Base-by-base conservation (phyloP, 2,329 filamentous ascomycete genomes). In the Pseudohalonectria lignicola region DNA sequence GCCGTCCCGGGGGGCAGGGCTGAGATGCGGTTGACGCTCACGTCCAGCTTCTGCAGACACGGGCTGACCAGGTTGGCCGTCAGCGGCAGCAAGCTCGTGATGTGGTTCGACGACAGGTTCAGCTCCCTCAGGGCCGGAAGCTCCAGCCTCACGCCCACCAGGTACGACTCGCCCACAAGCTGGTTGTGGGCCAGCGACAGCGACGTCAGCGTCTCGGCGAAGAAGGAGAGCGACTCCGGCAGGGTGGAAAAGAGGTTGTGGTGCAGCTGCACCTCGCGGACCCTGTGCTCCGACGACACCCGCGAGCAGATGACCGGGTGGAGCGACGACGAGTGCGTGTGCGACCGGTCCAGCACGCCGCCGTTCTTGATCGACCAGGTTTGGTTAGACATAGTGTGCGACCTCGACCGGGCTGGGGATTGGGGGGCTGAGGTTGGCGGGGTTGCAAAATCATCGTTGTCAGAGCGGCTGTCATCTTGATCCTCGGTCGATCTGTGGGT, bases 11-110 rank as follows among this genome's bases (percentile, higher is more conserved):
- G 47, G 0, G 88, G 85, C 0, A 95, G 65, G 1, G 71, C 70
- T 1, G 76, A 72, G 21, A 96, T 62, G n/a, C 82, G 78, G 54
- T 96, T 96, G 45, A 82, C 74, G 18, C 82, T 86, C 7, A 93
- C 68, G 52, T 96, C 85, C 2, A 95, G 67, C 47, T 82, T 82
- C 39, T 81, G 75, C 6, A 96, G 69, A 6, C 62, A 66, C 0
- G 87, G 86, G 0, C 88, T 86, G n/a, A 71, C 67, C 5, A 96
- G 69, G 45, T 76, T 64, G 5, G 66, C 60, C 3, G 76, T 69
- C 13, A 96, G 61, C 1, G 81, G 75, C 2, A 72, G 67, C 9
- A 95, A 61, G 3, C 76, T 76, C 0, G 74, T 78, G 42, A 95
- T 75, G 33, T 79, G 79, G 53, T 92, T 90, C 18, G 74, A 74